phyloP scores from a whole-genome alignment of 208 protist genomes.

The Eutreptiella sp. region DNA sequence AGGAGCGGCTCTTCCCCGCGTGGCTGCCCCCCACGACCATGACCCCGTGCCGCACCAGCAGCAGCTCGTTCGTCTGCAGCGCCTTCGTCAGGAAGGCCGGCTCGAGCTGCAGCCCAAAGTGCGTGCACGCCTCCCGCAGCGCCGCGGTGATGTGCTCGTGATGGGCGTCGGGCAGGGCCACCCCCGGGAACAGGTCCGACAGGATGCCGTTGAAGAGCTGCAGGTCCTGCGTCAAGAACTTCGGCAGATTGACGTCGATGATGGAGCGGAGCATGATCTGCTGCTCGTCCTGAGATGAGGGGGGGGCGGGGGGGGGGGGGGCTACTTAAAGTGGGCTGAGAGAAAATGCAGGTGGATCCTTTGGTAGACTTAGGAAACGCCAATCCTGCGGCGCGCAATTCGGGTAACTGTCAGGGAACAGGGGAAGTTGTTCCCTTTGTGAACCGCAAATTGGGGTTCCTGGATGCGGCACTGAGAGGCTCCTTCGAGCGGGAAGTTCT shows the following conservation, averaged over 20 bases:
- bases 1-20: slow-evolving; percentile 41
- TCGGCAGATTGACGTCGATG: slow-evolving; percentile 49
- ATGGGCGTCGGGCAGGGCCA: slow-evolving; percentile 34
- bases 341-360: too few species aligned
- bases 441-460: too few species aligned
- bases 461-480: too few species aligned
- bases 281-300: slow-evolving; percentile 42
- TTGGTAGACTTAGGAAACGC: too few species aligned
- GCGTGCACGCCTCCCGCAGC: not conserved
- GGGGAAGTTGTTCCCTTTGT: too few species aligned
- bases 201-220: slow-evolving; percentile 50
- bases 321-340: too few species aligned
- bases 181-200: slow-evolving; percentile 45
- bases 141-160: slow-evolving; percentile 28
- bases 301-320: too few species aligned
- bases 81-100: slow-evolving; percentile 25
- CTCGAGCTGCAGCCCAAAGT: slow-evolving; percentile 9
- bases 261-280: slow-evolving; percentile 47
- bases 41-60: slow-evolving; percentile 51
- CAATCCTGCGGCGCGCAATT: too few species aligned
- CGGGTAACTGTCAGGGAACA: too few species aligned
- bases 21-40: slow-evolving; percentile 50
- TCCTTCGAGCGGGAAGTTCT: too few species aligned
- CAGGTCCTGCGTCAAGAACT: slow-evolving; percentile 52
- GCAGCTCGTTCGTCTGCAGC: slow-evolving; percentile 46